Base-by-base conservation (phyloP, 2,329 filamentous ascomycete species). In the Chrysoporthe cubensis region DNA sequence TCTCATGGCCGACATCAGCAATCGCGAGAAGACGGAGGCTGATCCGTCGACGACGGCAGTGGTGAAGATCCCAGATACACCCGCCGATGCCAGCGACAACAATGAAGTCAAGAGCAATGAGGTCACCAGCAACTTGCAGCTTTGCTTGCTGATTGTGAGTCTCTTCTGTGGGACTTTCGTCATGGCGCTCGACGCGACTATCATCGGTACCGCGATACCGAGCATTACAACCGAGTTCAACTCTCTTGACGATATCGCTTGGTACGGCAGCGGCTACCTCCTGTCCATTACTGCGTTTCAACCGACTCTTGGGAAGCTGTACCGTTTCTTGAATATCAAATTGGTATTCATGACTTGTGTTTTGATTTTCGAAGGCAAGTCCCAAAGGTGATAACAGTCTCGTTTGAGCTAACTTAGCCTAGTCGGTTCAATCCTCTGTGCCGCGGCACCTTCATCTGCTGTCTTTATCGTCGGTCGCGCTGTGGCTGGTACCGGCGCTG, bases 231-330 rank as follows among this genome's bases (percentile, higher is more conserved):
- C 78, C 64, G 71, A 78, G 37, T 78, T 80, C 72, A 74, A 80
- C 26, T 75, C 78, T 52, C 73, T 82, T 1, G 74, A 76, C 6
- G 82, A 83, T 66, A 78, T 84, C 4, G 81, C 79, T 58, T 84
- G 82, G 81, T 83, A 83, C 63, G 80, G 79, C 7, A 68, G 72
- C 2, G 72, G 72, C 1, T 80, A 80, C 70, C 73, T 80, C 70
- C 75, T 81, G 70, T 80, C 79, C 62, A 75, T 77, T n/a, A 73
- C 77, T 58, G 75, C 78, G 0, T 76, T 80, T 18, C 79, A 80
- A 40, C 72, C 79, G 26, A 71, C 75, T 26, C 76, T 75, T 56
- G 76, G 76, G 32, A 76, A 77, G 54, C 71, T 81, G 64, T 82
- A 80, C 71, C 80, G 78, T 42, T 81, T 81, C 68, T 80, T 77